A percentile compares a stretch with the other conserved stretches of the same genome.
Evolutionary conservation across 176 grass and related monocot genomes (phyloP).

Genomic region (Oryza glumipatula): DNA sequence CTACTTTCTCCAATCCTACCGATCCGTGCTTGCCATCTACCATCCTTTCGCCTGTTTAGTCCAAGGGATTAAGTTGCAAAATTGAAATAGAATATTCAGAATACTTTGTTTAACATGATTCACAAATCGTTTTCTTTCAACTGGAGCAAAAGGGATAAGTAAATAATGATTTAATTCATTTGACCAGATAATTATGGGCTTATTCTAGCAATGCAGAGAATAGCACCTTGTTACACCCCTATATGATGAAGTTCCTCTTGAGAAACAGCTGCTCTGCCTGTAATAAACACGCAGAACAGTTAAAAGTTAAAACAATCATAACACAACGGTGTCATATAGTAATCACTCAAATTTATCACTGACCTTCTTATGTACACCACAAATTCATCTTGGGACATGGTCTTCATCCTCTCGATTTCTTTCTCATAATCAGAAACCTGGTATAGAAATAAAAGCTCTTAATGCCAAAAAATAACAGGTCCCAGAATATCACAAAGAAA

Average conservation of each 20-base stretch:
- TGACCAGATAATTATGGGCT: not conserved
- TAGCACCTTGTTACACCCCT: slow-evolving; percentile 90
- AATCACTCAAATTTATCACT: slow-evolving; percentile 15
- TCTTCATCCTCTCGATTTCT: slow-evolving; percentile 85
- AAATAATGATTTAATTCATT: not conserved
- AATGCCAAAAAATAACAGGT: slow-evolving; percentile 32
- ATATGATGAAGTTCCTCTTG: slow-evolving; percentile 88
- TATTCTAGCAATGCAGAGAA: slow-evolving; percentile 33
- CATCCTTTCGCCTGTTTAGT: slow-evolving; percentile 77
- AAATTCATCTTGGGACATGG: slow-evolving; percentile 89
- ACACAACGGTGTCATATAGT: not conserved
- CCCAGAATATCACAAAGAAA: slow-evolving; percentile 19
- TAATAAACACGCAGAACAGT: slow-evolving; percentile 32
- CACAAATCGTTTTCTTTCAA: not conserved
- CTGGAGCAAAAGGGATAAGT: not conserved
- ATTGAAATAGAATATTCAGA: slow-evolving; percentile 17
- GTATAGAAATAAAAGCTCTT: slow-evolving; percentile 6
- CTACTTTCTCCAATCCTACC: slow-evolving; percentile 88
- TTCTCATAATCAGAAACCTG: slow-evolving; percentile 84
- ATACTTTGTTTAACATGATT: slow-evolving; percentile 6
- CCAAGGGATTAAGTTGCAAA: slow-evolving; percentile 38
- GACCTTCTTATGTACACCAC: slow-evolving; percentile 94
- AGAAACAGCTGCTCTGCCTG: slow-evolving; percentile 98
- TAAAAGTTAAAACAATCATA: slow-evolving; percentile 14
- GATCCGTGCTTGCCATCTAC: slow-evolving; percentile 97